phyloP scores from a whole-genome alignment of 2,329 filamentous ascomycete genomes.

The Hymenotorrendiella dingleyae region DNA sequence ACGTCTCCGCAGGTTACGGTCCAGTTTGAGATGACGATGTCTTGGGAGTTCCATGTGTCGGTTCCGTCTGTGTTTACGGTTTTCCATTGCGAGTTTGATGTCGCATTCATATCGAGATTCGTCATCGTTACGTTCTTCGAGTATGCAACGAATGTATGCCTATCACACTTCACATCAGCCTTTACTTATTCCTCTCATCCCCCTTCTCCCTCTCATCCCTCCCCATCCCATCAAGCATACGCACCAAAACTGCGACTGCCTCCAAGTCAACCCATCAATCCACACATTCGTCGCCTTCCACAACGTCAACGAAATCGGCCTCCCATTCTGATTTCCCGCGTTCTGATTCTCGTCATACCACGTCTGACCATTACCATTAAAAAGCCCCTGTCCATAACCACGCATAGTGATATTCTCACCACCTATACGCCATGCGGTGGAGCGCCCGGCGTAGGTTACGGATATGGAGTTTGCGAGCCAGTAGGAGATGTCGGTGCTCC shows the following conservation, averaged over 20 bases:
- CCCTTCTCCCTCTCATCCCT: not conserved
- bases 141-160: slow-evolving; percentile 15
- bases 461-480: slow-evolving; percentile 59
- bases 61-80: slow-evolving; percentile 60
- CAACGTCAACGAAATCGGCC: slow-evolving; percentile 40
- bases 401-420: slow-evolving; percentile 60
- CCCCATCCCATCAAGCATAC: not conserved
- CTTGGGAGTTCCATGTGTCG: slow-evolving; percentile 52
- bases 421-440: slow-evolving; percentile 59
- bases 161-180: too few species aligned
- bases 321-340: slow-evolving; percentile 37
- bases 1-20: slow-evolving; percentile 43
- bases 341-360: slow-evolving; percentile 35
- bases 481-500: slow-evolving; percentile 60
- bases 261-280: slow-evolving; percentile 33
- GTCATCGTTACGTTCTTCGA: slow-evolving; percentile 16
- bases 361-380: slow-evolving; percentile 42
- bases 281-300: slow-evolving; percentile 41
- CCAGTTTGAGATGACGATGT: slow-evolving; percentile 43
- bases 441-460: slow-evolving; percentile 57
- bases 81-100: slow-evolving; percentile 36
- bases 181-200: not conserved
- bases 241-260: slow-evolving; percentile 14
- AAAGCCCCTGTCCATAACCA: slow-evolving; percentile 44
- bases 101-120: slow-evolving; percentile 12